Conservation (phyloP, 176 grass and related monocot genomes). For the Aechmea fasciata region DNA sequence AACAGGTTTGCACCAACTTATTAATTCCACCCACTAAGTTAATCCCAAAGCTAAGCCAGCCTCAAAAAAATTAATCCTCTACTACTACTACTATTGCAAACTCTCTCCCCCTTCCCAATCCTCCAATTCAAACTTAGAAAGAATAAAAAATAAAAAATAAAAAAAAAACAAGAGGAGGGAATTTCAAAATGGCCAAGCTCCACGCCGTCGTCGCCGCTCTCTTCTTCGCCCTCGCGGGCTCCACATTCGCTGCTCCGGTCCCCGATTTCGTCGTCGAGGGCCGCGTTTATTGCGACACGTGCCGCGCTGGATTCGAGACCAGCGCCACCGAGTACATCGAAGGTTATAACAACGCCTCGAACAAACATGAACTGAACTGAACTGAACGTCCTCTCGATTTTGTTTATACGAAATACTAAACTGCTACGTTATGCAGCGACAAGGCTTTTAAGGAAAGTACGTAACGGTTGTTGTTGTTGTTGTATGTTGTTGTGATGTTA, state of each 20-base stretch:
- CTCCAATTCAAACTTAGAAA: neutral
- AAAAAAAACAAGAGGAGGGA: no score
- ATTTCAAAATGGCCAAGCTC: neutral
- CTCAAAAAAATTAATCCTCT: neutral
- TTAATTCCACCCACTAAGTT: neutral
- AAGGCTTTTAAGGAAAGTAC: neutral
- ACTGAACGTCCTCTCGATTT: neutral
- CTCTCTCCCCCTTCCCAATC: neutral
- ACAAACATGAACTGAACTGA: no score
- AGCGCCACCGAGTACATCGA: conserved; percentile 24
- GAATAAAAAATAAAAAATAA: neutral
- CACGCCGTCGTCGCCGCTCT: neutral
- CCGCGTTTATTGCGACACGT: conserved; percentile 72
- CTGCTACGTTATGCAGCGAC: neutral
- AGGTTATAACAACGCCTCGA: conserved; percentile 15
- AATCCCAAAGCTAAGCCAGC: neutral
- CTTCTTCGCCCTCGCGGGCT: conserved; percentile 22
- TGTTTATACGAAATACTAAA: no score
- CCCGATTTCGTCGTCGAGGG: conserved; percentile 46
- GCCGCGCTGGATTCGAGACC: conserved; percentile 70
- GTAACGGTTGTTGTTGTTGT: no score
- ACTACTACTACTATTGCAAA: neutral
- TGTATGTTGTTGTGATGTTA: no score
- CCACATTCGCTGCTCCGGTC: conserved; percentile 6
- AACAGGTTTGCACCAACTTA: neutral